These are phyloP conservation scores for Metschnikowia lochheadii DNA, from an alignment of 805 yeast genomes.

Conservation along the genomic window DNA sequence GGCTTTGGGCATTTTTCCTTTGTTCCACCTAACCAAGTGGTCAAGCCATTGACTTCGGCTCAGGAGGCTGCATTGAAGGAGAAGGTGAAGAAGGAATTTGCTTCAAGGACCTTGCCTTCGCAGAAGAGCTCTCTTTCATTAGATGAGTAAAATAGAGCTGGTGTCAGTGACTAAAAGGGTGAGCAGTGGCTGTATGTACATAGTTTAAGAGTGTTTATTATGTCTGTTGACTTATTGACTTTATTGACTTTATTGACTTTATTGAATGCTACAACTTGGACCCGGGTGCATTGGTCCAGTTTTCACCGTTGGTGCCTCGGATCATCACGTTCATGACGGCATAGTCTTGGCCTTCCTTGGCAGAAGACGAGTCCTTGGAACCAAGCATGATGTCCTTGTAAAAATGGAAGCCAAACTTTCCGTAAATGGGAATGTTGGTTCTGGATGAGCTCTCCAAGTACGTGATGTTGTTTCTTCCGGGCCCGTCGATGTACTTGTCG, in stretches of 20 bases:
- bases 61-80: conserved; percentile 55
- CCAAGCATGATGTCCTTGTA: conserved; percentile 49
- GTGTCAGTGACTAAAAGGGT: no score
- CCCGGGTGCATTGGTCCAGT: conserved; percentile 20
- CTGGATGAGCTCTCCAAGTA: conserved; percentile 50
- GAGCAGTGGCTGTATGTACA: conserved; percentile 1
- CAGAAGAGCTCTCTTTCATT: conserved; percentile 44
- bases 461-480: conserved; percentile 30
- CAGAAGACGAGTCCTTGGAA: conserved; percentile 17
- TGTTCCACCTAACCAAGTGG: conserved; percentile 76
- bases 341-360: conserved; percentile 36
- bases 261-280: conserved; percentile 11
- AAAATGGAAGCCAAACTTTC: conserved; percentile 46
- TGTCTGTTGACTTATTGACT: not conserved
- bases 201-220: not conserved
- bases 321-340: conserved; percentile 45
- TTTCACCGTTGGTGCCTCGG: conserved; percentile 32
- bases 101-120: conserved; percentile 55
- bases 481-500: conserved; percentile 40
- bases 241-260: no score
- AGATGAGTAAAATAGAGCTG: conserved; percentile 28
- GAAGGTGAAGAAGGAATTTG: conserved; percentile 51
- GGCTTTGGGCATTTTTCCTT: conserved; percentile 86
- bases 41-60: conserved; percentile 61
- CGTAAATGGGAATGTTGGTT: conserved; percentile 49